Percentiles rank a stretch among this genome's conserved stretches.
These are phyloP conservation scores for Trichoderma afroharzianum DNA, from an alignment of 2,329 filamentous ascomycete species.

Conservation along the genomic window DNA sequence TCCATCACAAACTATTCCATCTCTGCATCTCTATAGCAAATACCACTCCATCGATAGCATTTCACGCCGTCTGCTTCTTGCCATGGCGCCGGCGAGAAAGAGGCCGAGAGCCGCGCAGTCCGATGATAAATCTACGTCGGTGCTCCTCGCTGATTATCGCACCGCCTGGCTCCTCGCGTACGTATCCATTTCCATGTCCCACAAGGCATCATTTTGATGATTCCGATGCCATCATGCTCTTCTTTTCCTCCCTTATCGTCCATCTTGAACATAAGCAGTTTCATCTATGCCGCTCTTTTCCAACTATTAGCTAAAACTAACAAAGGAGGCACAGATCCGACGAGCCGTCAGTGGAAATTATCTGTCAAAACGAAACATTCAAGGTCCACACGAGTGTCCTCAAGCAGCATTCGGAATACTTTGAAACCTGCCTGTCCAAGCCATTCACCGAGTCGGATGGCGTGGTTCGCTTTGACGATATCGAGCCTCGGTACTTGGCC, in stretches of 20 bases:
- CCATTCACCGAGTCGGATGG: constrained; percentile 29
- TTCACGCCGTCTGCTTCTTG: not conserved
- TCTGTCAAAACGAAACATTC: constrained; percentile 29
- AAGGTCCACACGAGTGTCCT: constrained; percentile 31
- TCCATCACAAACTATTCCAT: not conserved
- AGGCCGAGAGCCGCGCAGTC: constrained; percentile 22
- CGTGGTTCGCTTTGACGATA: constrained; percentile 30
- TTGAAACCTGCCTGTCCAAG: constrained; percentile 28
- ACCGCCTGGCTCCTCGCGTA: constrained; percentile 36
- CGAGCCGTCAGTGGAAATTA: constrained; percentile 31
- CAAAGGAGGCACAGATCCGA: constrained; percentile 23
- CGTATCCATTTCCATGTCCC: constrained; percentile 1
- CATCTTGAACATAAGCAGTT: not conserved
- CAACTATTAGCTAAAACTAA: not conserved
- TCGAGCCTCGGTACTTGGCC: constrained; percentile 33
- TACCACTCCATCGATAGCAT: not conserved
- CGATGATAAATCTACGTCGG: constrained; percentile 21
- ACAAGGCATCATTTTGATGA: not conserved
- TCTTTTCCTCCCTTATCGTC: not conserved
- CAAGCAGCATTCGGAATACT: constrained; percentile 34
- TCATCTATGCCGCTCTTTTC: not conserved
- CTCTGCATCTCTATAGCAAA: not conserved
- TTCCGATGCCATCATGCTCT: not conserved
- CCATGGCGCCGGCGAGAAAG: constrained; percentile 28
- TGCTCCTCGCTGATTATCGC: constrained; percentile 31